phyloP scores from a whole-genome alignment of 345 rosid genomes.

The Theobroma cacao region DNA sequence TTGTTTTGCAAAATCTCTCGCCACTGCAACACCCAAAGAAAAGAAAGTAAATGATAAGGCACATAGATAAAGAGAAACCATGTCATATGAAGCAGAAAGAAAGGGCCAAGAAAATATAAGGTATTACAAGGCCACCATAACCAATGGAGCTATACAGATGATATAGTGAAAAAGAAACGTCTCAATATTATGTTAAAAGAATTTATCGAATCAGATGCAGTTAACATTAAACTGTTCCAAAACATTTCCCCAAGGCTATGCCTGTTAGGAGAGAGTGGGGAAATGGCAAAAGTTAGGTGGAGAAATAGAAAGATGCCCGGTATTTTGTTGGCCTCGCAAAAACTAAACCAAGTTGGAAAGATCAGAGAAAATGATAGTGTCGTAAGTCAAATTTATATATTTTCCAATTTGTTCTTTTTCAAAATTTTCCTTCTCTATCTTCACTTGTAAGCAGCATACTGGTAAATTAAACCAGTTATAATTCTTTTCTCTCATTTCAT shows the following conservation, averaged over 20 bases:
- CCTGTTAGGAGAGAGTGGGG: background rate
- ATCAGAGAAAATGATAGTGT: background rate
- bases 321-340: background rate
- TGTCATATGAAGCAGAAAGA: background rate
- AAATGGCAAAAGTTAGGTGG: background rate
- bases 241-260: too few relatives aligned
- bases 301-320: background rate
- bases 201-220: background rate
- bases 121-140: background rate
- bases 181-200: too few relatives aligned
- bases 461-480: background rate
- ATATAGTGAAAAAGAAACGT: background rate
- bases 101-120: background rate
- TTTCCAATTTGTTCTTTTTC: too few relatives aligned
- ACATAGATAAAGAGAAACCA: background rate
- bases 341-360: background rate
- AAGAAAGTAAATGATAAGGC: background rate
- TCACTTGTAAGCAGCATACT: background rate
- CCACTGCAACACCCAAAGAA: slow-evolving; percentile 32
- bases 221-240: background rate
- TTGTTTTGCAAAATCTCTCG: slow-evolving; percentile 29
- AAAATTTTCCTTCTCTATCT: background rate
- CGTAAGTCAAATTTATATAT: background rate
- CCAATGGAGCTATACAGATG: background rate
- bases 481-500: too few relatives aligned